A percentile compares a stretch with the other conserved stretches of the same genome.
These are phyloP conservation scores for Claviceps capensis DNA, from an alignment of 2,329 filamentous ascomycete genomes.

Conservation along the genomic window DNA sequence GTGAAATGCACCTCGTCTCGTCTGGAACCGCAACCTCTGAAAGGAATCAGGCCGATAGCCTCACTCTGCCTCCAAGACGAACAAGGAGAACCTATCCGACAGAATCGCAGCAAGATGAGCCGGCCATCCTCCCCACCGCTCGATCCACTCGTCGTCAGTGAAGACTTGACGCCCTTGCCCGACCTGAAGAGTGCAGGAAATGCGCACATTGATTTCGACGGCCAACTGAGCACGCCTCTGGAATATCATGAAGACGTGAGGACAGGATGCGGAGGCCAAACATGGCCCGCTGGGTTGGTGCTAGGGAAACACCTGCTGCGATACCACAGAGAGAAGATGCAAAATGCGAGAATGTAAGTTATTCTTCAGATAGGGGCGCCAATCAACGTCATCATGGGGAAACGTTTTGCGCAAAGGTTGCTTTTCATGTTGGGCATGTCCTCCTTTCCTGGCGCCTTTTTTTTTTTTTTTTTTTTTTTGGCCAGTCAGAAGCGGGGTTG, in stretches of 20 bases:
- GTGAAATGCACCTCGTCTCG: not conserved
- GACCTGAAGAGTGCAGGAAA: slow-evolving; percentile 41
- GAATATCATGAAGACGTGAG: slow-evolving; percentile 73
- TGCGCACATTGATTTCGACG: slow-evolving; percentile 51
- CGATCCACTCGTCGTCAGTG: slow-evolving; percentile 36
- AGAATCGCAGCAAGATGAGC: slow-evolving; percentile 8
- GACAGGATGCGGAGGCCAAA: slow-evolving; percentile 80
- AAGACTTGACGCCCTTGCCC: slow-evolving; percentile 46
- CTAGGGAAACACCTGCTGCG: slow-evolving; percentile 75
- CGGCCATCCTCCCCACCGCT: slow-evolving; percentile 33
- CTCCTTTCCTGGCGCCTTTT: not conserved
- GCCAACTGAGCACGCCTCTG: slow-evolving; percentile 56
- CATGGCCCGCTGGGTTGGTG: slow-evolving; percentile 90
- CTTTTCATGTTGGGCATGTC: not conserved
- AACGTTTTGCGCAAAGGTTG: no score
- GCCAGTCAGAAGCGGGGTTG: not conserved
- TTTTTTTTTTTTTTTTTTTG: not conserved
- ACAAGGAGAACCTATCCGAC: not conserved
- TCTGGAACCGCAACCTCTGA: not conserved
- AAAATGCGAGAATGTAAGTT: slow-evolving; percentile 59
- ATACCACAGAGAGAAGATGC: slow-evolving; percentile 50
- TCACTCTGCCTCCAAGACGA: not conserved
- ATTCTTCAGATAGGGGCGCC: no score
- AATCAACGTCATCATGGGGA: no score
- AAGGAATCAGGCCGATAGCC: not conserved